Base-by-base conservation (phyloP, 2,329 filamentous ascomycete species). In the Cryphonectria parasitica region DNA sequence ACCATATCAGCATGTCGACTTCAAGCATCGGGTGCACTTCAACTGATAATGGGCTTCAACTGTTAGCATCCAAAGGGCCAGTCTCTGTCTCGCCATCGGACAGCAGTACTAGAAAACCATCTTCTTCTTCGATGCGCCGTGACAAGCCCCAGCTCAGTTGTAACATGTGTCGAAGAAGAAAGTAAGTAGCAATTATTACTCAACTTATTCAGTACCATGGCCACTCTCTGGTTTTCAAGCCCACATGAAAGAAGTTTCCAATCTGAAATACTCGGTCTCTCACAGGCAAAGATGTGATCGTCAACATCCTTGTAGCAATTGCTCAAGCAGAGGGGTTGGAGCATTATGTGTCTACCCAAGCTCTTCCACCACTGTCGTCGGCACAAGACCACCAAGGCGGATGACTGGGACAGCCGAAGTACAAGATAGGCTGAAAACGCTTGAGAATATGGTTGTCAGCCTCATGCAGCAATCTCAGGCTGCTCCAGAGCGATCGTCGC, bases 101-200 rank as follows among this genome's bases (percentile, higher is more conserved):
- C 34, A 39, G 34, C 56, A 7, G 58, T n/a, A n/a, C 11, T 17
- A 25, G 19, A 11, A 39, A 36, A 19, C 31, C 22, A 10, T n/a
- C 36, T 28, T 45, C 61, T 11, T 7, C 41, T 28, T 45, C 61
- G 19, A 28, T 22, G n/a, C 61, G 77, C 10, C 75, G 78, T 17
- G 77, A 79, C 39, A 80, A 79, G 66, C 76, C 75, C 10, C 77
- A 78, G 66, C 70, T 80, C 2, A 77, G 76, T 22, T 80, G 78
- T 68, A 76, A 76, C 61, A 63, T 74, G 34, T 79, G 77, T 66
- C 74, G 76, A 17, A 70, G 75, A 54, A 73, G 77, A 66, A 79
- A 79, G 78, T 79, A 74, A 72, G 76, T 69, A 13, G 5, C 34
- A 22, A 19, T 13, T 39, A 39, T 1, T 39, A 49, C 10, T 56